These are phyloP conservation scores for Rhododendron kiyosumense DNA, from an alignment of 148 eudicot species.

Conservation along the genomic window DNA sequence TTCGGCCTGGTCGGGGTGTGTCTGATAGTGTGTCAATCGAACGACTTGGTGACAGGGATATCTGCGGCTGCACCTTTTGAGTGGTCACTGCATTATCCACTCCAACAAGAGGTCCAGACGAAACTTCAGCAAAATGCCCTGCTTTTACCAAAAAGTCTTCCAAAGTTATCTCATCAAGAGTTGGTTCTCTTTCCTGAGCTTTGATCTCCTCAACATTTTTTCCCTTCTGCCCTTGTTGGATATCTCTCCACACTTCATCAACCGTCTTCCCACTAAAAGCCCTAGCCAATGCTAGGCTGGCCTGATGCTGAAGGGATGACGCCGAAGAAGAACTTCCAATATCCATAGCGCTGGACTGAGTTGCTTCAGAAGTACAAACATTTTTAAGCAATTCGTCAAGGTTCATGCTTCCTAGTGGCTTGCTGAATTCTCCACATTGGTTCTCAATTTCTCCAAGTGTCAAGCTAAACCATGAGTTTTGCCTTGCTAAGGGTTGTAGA, in stretches of 20 bases:
- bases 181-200: constrained; percentile 35
- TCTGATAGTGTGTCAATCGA: constrained; percentile 41
- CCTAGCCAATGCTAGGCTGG: constrained; percentile 41
- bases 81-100: constrained; percentile 38
- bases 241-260: constrained; percentile 47
- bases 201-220: constrained; percentile 23
- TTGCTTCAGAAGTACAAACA: constrained; percentile 33
- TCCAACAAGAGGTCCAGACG: constrained; percentile 30
- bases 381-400: constrained; percentile 48
- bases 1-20: constrained; percentile 28
- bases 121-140: constrained; percentile 46
- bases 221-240: constrained; percentile 26
- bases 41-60: constrained; percentile 43
- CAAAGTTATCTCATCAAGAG: constrained; percentile 57
- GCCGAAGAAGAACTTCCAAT: constrained; percentile 26
- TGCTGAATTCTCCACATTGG: constrained; percentile 44
- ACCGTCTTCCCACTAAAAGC: constrained; percentile 48
- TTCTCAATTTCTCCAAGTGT: constrained; percentile 44
- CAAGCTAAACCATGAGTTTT: constrained; percentile 49
- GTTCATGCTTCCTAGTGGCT: constrained; percentile 52
- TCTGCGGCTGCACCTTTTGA: constrained; percentile 29
- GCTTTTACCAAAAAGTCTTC: constrained; percentile 73
- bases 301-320: constrained; percentile 39
- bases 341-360: constrained; percentile 22
- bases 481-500: constrained; percentile 30